These are phyloP conservation scores for Penicillium pulvis DNA, from an alignment of 495 filamentous ascomycete species.

Conservation along the genomic window DNA sequence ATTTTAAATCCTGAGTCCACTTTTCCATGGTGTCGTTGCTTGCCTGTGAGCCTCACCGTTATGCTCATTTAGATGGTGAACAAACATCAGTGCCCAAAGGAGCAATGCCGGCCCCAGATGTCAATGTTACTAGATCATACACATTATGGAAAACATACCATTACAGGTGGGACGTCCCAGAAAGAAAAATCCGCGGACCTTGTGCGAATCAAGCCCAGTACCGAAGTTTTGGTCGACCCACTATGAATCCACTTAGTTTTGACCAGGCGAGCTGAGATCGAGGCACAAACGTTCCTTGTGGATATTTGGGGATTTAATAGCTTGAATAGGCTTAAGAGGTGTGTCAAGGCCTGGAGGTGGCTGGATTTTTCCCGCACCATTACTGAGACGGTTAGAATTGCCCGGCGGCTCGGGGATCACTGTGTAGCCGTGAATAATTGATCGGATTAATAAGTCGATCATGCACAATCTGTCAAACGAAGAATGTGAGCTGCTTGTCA, in stretches of 20 bases:
- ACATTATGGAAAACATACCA: conserved; percentile 12
- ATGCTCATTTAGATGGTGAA: conserved; percentile 8
- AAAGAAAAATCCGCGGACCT: conserved; percentile 1
- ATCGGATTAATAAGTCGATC: not conserved
- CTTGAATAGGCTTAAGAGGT: conserved; percentile 1
- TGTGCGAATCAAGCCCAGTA: conserved; percentile 21
- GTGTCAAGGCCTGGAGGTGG: conserved; percentile 19
- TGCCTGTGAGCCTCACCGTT: conserved; percentile 5
- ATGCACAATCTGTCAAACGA: not conserved
- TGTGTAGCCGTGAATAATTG: not conserved
- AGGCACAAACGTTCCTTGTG: conserved; percentile 8
- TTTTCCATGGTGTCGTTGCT: conserved; percentile 1
- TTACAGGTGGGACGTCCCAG: conserved; percentile 21
- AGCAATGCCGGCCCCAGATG: conserved; percentile 13
- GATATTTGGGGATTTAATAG: conserved; percentile 2
- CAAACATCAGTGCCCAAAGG: conserved; percentile 6
- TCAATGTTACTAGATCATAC: conserved; percentile 5
- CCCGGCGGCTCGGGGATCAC: not conserved
- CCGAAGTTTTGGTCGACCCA: conserved; percentile 18
- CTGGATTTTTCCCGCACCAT: conserved; percentile 11
- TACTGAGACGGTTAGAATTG: not conserved
- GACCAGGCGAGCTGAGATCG: conserved; percentile 27
- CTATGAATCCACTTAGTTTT: conserved; percentile 15
- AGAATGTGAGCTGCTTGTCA: not conserved
- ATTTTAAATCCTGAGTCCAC: not conserved